Evolutionary conservation across 2,329 filamentous ascomycete species (phyloP), one percentile per base, ranked within the genome.

Genomic region (Trichoderma simmonsii): DNA sequence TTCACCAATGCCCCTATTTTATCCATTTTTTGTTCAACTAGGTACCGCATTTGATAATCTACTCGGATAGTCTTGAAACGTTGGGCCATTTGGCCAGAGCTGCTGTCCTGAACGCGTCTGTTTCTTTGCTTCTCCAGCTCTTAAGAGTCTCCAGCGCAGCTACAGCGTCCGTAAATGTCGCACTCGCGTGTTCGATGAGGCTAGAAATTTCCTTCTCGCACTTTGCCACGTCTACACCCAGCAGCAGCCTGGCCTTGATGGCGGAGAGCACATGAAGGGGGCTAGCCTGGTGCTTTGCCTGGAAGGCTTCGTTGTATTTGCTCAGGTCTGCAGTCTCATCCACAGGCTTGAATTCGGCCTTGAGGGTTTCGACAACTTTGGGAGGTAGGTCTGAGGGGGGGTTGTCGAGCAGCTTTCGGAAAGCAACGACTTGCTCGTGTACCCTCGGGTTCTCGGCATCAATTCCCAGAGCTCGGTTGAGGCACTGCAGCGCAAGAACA

Each of bases 401-500:
- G 74, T 87, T 86, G 75, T 87, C 86, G 64, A 92, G 81, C 39
- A 88, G 85, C 75, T 90, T 86, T 74, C 89, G 90, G 83, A 98
- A 91, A 71, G 89, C 88, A 57, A 91, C 84, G 34, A 88, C 85
- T 80, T 96, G 93, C 77, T 94, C 89, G 78, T 95, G 91, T n/a
- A 95, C 87, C 74, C 87, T 89, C 12, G 93, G 88, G 77, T 94
- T 87, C 60, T 89, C 85, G 3, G 90, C 81, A 74, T 96, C 91
- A 39, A 98, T 85, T 3, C 87, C 85, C 70, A 89, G 84, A 32
- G 93, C 91, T 21, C 93, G 91, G 63, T 93, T 89, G 69, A 99
- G 87, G 81, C 93, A 97, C 78, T 93, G 93, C 72, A 98, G 86
- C 0, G 96, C 95, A 73, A 97, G 91, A 57, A 97, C 83, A 78